A percentile compares a stretch with the other conserved stretches of the same genome.
phyloP scores from a whole-genome alignment of 2,329 filamentous ascomycete species.

The Colletotrichum sp. region DNA sequence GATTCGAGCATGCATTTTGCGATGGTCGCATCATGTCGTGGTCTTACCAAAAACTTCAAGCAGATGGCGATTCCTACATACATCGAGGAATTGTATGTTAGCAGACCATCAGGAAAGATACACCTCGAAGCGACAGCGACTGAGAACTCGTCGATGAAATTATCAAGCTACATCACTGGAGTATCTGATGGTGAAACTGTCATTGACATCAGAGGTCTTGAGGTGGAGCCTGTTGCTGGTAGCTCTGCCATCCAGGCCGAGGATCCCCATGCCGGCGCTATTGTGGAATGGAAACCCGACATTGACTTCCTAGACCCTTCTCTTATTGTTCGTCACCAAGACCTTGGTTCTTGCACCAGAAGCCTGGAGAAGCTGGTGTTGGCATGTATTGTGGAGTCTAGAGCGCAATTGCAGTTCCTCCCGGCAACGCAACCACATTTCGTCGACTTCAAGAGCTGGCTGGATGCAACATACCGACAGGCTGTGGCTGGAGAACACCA shows the following conservation, averaged over 20 bases:
- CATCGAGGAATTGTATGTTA: conserved; percentile 1
- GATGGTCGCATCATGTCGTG: conserved; percentile 23
- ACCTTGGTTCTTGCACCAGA: neutral
- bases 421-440: conserved; percentile 7
- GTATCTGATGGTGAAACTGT: neutral
- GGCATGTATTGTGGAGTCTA: conserved; percentile 5
- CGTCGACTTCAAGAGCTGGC: conserved; percentile 1
- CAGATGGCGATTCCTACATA: neutral
- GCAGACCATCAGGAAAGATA: neutral
- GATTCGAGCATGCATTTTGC: conserved; percentile 37
- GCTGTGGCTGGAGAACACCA: neutral
- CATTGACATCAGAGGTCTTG: neutral
- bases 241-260: neutral
- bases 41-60: neutral
- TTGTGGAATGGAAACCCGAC: conserved; percentile 16
- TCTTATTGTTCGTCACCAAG: neutral
- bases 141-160: neutral
- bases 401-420: conserved; percentile 3
- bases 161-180: neutral
- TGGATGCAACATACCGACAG: neutral
- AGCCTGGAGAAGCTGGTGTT: neutral
- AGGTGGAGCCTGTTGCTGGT: neutral
- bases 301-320: neutral
- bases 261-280: neutral
- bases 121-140: neutral